These are phyloP conservation scores for Coemansia sp. DNA, from an alignment of 192 early-diverging fungal species.

Conservation along the genomic window DNA sequence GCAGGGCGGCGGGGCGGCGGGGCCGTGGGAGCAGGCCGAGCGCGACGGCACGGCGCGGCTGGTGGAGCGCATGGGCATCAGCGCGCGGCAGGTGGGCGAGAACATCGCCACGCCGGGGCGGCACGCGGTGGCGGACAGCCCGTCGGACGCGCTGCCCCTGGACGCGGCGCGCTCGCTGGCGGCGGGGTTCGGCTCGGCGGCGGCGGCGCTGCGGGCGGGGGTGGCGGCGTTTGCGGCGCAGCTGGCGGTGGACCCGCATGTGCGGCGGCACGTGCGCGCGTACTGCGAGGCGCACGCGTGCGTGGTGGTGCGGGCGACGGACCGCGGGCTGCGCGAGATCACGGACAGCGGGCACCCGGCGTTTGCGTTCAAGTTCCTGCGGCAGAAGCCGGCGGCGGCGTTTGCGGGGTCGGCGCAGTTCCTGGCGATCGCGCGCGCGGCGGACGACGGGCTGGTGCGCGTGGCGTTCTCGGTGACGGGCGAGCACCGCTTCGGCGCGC, in stretches of 20 bases:
- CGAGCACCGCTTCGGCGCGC: conserved; percentile 26
- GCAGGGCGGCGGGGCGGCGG: conserved; percentile 16
- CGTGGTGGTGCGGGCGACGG: conserved; percentile 76
- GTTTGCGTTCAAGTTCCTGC: conserved; percentile 82
- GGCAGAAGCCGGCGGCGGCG: conserved; percentile 67
- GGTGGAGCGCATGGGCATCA: conserved; percentile 54
- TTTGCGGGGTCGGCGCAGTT: conserved; percentile 73
- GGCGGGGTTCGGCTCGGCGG: conserved; percentile 21
- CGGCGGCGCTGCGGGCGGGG: conserved; percentile 54
- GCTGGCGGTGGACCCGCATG: conserved; percentile 75
- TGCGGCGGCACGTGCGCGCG: conserved; percentile 72
- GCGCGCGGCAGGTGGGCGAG: conserved; percentile 60
- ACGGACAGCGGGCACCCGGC: conserved; percentile 70
- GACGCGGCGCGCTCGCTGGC: conserved; percentile 33
- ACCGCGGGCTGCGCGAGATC: conserved; percentile 73
- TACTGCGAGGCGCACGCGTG: conserved; percentile 68
- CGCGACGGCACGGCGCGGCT: conserved; percentile 47
- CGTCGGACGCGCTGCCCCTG: conserved; percentile 8
- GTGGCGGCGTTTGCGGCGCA: conserved; percentile 69
- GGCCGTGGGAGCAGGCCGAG: conserved; percentile 37
- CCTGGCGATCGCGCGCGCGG: conserved; percentile 71
- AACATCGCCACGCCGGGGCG: conserved; percentile 56
- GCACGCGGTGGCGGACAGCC: conserved; percentile 14
- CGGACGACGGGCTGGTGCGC: conserved; percentile 66
- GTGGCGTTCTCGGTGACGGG: conserved; percentile 33